These are phyloP conservation scores for Penicillium sp. DNA, from an alignment of 2,329 filamentous ascomycete genomes.

Conservation along the genomic window DNA sequence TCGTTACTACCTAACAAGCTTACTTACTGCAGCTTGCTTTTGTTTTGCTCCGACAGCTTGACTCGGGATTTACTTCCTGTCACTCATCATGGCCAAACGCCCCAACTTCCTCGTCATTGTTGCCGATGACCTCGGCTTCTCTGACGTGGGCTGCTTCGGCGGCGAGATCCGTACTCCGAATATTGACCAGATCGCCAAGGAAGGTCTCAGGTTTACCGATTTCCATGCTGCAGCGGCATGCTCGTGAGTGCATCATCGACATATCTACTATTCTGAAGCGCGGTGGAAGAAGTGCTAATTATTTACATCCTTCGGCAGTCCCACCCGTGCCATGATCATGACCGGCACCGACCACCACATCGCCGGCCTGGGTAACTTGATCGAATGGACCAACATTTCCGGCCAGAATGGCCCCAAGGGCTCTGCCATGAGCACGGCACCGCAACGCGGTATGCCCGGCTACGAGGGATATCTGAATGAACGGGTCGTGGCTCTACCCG, in stretches of 20 bases:
- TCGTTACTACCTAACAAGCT: neutral
- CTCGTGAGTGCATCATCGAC: slow-evolving; percentile 37
- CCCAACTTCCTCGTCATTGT: slow-evolving; percentile 64
- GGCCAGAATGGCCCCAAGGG: slow-evolving; percentile 56
- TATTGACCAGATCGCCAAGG: slow-evolving; percentile 55
- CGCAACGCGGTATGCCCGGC: slow-evolving; percentile 60
- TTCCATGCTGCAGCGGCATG: slow-evolving; percentile 67
- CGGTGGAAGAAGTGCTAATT: neutral
- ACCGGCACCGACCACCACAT: slow-evolving; percentile 63
- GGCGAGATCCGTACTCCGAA: slow-evolving; percentile 63
- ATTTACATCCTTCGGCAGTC: slow-evolving; percentile 25
- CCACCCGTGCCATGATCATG: slow-evolving; percentile 67
- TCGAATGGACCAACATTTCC: slow-evolving; percentile 59
- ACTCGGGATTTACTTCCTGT: neutral
- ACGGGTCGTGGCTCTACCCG: slow-evolving; percentile 59
- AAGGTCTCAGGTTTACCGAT: slow-evolving; percentile 62
- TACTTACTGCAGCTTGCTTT: neutral
- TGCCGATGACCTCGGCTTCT: slow-evolving; percentile 63
- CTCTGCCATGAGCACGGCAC: slow-evolving; percentile 54
- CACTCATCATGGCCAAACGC: slow-evolving; percentile 41
- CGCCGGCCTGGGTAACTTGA: slow-evolving; percentile 58
- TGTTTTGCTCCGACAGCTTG: neutral
- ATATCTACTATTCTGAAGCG: neutral
- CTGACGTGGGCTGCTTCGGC: slow-evolving; percentile 61
- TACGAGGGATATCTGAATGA: slow-evolving; percentile 67